Base-by-base conservation (phyloP, 2,329 filamentous ascomycete genomes). In the Cercospora sojina region DNA sequence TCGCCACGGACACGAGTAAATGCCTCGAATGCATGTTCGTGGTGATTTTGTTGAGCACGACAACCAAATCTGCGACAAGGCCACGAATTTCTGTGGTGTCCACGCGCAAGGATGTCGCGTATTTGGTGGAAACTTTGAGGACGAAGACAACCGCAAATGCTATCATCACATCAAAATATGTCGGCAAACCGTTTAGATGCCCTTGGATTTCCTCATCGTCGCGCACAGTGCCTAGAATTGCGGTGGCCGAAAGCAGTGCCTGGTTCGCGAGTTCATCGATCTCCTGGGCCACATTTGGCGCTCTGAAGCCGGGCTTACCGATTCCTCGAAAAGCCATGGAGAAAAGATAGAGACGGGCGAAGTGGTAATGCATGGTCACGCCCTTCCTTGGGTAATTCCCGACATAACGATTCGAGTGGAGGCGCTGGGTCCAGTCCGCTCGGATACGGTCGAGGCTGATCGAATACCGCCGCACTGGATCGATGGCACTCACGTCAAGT, bases 91-190 rank as follows among this genome's bases (percentile, higher is more conserved):
- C 70, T 32, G 67, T 70, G 2, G 70, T 74, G 61, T 75, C 74
- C 10, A 75, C 69, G 6, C 70, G 70, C 1, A 75, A 69, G 12
- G 69, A 71, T 10, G 60, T 69, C 12, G 73, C 69, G 59, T 74
- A 75, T 38, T 74, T 74, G n/a, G 74, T 72, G 20, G 74, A 73
- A 0, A 75, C 70, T 60, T 76, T 76, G 23, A 77, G 70, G 25
- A 76, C 67, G 41, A 74, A 74, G 2, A 77, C 74, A 4, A 72
- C 69, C 16, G 74, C 74, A 49, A 75, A 76, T n/a, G 67, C 73
- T 58, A 75, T 74, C 74, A 76, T 76, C 41, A 74, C 65, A 64
- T 75, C 72, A 61, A 76, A 75, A 64, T 76, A 76, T 9, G 73
- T 74, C 5, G 74, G 74, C 31, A 75, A 56, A 16, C 74, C 74